Base-by-base conservation (phyloP, 345 rosid species). In the Microthlaspi erraticum region DNA sequence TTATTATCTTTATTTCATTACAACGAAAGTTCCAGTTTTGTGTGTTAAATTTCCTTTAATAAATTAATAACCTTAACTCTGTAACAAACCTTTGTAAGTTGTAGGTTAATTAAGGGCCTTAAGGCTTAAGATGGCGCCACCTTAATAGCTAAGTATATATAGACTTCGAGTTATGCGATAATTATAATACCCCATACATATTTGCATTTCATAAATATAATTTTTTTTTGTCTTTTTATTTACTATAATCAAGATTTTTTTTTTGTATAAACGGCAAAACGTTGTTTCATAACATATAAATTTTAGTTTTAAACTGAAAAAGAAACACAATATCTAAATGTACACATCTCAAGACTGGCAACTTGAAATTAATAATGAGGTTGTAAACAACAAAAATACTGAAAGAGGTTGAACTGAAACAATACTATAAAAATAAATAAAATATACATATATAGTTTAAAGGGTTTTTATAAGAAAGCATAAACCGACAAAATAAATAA, bases 61-160 rank as follows among this genome's bases (percentile, higher is more conserved):
- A 19, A 26, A 20, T 1, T 20, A 20, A 20, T 20, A 20, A 20
- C 23, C 23, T 2, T 20, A 2, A 20, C 23, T 20, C 23, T 20
- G 23, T 20, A 20, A 20, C 23, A 20, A 65, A 66, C 60, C 6
- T 41, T 39, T 5, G 7, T 16, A 54, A 19, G 36, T 42, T 58
- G 41, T 10, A 38, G 36, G n/a, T 29, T 41, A n/a, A n/a, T n/a
- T n/a, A n/a, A n/a, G n/a, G n/a, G n/a, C n/a, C n/a, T n/a, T n/a
- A 42, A 13, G n/a, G 17, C 6, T 10, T 42, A 41, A 20, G 23
- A 18, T 52, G 13, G 39, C 42, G n/a, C 29, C 23, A 42, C 7
- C 39, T 60, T 57, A 36, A 36, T 34, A 53, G 17, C 14, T 57
- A 46, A 16, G 65, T 51, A 58, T 66, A 59, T 32, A 39, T 66